Base-by-base conservation (phyloP, 2,329 filamentous ascomycete genomes). In the Davidsoniella australis region DNA sequence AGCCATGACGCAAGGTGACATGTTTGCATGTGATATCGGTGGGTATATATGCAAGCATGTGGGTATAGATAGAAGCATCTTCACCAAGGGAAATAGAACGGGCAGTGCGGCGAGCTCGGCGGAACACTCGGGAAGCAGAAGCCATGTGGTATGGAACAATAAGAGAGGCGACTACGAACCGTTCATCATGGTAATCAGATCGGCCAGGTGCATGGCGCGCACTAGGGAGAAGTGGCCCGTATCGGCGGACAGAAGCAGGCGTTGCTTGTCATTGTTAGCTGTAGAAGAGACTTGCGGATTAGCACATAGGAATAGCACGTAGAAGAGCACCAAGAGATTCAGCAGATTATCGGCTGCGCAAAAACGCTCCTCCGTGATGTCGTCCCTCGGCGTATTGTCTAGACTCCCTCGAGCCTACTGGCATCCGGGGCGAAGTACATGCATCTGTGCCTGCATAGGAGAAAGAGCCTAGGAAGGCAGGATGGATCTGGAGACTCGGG, bases 101-200 rank as follows among this genome's bases (percentile, higher is more conserved):
- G 16, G 26, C n/a, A 10, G 43, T 18, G 18, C 9, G 10, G 17
- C 24, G n/a, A 20, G 29, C 12, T 33, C 12, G 7, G 8, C 24
- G 16, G 42, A 33, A 16, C 24, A 17, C 10, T 39, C 5, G 36
- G 10, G 8, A 10, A 37, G 38, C 4, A 10, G 38, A 33, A 40
- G 38, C 14, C 9, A 23, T 17, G 18, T 33, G 16, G 12, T 18
- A n/a, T 14, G 10, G 10, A 12, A 36, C 12, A 20, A 38, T 24
- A 43, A 10, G 24, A 48, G 12, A 33, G 9, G 29, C 8, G 29
- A 33, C 12, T 9, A 50, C 62, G 50, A 67, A 80, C 85, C 75
- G 63, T 93, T 84, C 63, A 89, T 64, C 64, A 89, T 77, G 26
- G 86, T 88, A 66, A 94, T 85, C 58, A 87, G 70, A 66, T 94